Evolutionary conservation across 2,329 filamentous ascomycete genomes (phyloP).

Genomic region (Blastomyces parvus): DNA sequence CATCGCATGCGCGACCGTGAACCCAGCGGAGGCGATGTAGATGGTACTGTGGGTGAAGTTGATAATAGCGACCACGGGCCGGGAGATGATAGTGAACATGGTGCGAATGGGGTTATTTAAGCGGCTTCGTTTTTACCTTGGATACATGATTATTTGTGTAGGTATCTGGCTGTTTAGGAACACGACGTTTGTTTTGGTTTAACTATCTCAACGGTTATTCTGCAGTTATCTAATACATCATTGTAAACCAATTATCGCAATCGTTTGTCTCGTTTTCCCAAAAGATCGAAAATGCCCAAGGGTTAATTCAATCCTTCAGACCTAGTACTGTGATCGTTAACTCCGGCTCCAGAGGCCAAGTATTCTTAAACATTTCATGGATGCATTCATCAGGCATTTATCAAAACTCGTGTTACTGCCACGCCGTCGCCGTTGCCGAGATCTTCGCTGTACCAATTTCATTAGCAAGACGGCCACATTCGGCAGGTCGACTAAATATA

Average conservation of each 20-base stretch:
- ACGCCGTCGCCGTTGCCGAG: not conserved
- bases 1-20: not conserved
- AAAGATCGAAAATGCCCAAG: not conserved
- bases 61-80: not conserved
- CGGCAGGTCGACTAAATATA: not conserved
- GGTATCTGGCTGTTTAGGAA: not conserved
- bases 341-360: not conserved
- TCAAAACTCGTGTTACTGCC: not conserved
- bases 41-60: not conserved
- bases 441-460: not conserved
- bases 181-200: not conserved
- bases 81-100: not conserved
- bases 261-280: not conserved
- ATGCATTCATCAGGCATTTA: not conserved
- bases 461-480: not conserved
- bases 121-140: not conserved
- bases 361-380: not conserved
- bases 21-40: not conserved
- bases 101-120: not conserved
- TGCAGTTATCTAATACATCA: not conserved
- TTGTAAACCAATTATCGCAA: not conserved
- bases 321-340: not conserved
- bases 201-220: not conserved
- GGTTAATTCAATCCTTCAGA: not conserved
- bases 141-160: not conserved